These are phyloP conservation scores for Phycomyces nitens DNA, from an alignment of 192 early-diverging fungal genomes.

Conservation along the genomic window DNA sequence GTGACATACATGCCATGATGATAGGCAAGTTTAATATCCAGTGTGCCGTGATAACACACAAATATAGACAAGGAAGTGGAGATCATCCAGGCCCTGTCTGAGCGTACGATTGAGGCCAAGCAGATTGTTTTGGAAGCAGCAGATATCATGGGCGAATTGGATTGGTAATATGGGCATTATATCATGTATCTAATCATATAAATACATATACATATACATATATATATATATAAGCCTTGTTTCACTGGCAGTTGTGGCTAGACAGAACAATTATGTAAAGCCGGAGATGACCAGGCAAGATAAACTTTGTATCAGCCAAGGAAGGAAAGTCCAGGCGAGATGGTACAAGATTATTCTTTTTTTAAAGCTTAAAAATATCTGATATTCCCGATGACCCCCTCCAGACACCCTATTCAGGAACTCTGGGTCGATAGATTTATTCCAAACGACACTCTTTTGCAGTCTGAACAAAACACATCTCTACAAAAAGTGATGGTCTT, in stretches of 20 bases:
- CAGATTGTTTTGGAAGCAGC: constrained; percentile 36
- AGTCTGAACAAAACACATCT: neutral
- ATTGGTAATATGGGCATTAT: constrained; percentile 52
- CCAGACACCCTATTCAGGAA: constrained; percentile 68
- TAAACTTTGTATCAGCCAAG: constrained; percentile 50
- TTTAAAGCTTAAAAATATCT: no score
- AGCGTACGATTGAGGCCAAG: constrained; percentile 43
- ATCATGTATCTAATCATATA: neutral
- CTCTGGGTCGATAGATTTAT: constrained; percentile 61
- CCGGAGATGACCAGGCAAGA: constrained; percentile 53
- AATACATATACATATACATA: no score
- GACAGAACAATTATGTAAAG: constrained; percentile 46
- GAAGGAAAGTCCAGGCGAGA: constrained; percentile 48
- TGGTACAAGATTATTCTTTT: neutral
- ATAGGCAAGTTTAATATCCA: constrained; percentile 45
- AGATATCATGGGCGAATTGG: constrained; percentile 58
- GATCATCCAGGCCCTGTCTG: constrained; percentile 69
- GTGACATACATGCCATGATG: constrained; percentile 83
- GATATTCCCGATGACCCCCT: constrained; percentile 32
- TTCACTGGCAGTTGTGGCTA: constrained; percentile 58
- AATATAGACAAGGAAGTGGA: constrained; percentile 78
- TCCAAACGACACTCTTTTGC: constrained; percentile 56
- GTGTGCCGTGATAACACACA: neutral
- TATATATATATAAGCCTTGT: no score
- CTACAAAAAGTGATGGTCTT: constrained; percentile 56